Percentiles rank a stretch among this genome's conserved stretches.
Conservation (phyloP, 768 basidiomycete genomes). For the Steccherinum ochraceum region DNA sequence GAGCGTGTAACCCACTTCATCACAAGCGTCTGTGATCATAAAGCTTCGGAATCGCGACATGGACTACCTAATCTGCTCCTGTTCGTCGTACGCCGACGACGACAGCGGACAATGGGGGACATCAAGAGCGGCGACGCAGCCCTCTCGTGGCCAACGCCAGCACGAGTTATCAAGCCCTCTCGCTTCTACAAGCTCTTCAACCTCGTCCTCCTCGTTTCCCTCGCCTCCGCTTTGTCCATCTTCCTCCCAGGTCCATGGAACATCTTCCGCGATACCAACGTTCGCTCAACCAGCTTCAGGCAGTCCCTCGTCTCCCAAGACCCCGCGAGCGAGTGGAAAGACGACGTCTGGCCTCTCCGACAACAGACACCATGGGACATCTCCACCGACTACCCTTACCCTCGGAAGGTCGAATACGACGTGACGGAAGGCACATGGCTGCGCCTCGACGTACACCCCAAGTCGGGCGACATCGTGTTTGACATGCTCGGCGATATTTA, state of each 20-base stretch:
- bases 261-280: neutral
- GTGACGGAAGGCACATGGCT: slow-evolving; percentile 75
- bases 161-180: neutral
- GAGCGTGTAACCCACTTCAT: no score
- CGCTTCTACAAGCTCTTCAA: neutral
- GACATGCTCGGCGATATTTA: slow-evolving; percentile 74
- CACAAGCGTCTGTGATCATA: no score
- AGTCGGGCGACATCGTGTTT: slow-evolving; percentile 63
- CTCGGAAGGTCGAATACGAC: slow-evolving; percentile 59
- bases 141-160: neutral
- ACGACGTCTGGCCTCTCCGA: slow-evolving; percentile 59
- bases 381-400: slow-evolving; percentile 67
- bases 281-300: neutral
- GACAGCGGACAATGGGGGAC: neutral
- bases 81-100: no score
- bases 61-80: no score
- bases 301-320: slow-evolving; percentile 9
- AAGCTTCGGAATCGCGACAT: no score
- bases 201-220: neutral
- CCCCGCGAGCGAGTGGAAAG: slow-evolving; percentile 38
- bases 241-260: neutral
- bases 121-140: neutral
- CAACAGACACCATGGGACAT: slow-evolving; percentile 61
- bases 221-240: neutral
- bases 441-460: slow-evolving; percentile 66